phyloP scores from a whole-genome alignment of 1,284 basidiomycete genomes.

The Uromyces viciae-fabae region DNA sequence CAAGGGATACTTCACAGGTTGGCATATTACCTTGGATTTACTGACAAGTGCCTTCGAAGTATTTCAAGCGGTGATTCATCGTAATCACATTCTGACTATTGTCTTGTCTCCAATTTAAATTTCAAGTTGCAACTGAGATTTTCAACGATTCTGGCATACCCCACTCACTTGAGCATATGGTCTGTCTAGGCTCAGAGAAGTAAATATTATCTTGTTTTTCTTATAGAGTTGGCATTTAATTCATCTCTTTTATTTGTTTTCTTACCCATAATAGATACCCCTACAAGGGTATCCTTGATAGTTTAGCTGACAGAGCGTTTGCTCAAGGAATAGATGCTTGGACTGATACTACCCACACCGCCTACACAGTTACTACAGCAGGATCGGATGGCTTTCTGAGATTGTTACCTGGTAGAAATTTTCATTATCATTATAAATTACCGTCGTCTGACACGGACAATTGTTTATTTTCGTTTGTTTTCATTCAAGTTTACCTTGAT shows the following conservation, averaged over 20 bases:
- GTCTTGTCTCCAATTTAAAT: slow-evolving; percentile 22
- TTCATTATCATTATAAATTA: neutral
- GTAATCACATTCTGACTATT: slow-evolving; percentile 14
- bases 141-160: slow-evolving; percentile 89
- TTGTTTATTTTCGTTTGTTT: too few relatives aligned
- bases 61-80: slow-evolving; percentile 21
- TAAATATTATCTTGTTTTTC: too few relatives aligned
- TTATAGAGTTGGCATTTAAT: slow-evolving; percentile 53
- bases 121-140: slow-evolving; percentile 59
- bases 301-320: slow-evolving; percentile 93
- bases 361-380: slow-evolving; percentile 93
- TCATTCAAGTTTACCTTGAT: slow-evolving; percentile 77
- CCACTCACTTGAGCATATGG: slow-evolving; percentile 85
- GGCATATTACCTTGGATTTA: neutral
- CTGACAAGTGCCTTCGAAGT: slow-evolving; percentile 64
- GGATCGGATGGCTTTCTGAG: slow-evolving; percentile 93
- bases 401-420: slow-evolving; percentile 66
- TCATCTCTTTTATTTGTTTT: too few relatives aligned
- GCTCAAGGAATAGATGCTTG: slow-evolving; percentile 72
- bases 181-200: slow-evolving; percentile 89
- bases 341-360: slow-evolving; percentile 61
- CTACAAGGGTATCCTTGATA: slow-evolving; percentile 94
- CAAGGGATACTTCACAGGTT: slow-evolving; percentile 84
- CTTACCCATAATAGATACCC: too few relatives aligned
- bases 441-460: neutral